Conservation (phyloP, 495 filamentous ascomycete species). For the Elasticomyces elasticus region DNA sequence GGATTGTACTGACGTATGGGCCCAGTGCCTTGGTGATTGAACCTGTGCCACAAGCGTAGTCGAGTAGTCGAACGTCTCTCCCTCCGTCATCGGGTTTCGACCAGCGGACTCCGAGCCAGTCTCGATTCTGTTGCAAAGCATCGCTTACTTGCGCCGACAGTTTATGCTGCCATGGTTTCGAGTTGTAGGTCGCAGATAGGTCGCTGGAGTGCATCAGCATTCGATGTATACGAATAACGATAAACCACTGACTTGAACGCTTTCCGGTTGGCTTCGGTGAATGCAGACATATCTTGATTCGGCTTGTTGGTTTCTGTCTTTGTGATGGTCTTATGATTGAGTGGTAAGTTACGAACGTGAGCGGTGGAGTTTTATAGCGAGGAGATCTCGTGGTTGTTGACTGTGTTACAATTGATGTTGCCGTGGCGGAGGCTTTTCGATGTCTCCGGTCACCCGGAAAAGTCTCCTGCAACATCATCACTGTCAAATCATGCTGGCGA, state of each 20-base stretch:
- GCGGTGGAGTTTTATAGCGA: too few relatives aligned
- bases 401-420: too few relatives aligned
- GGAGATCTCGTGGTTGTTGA: too few relatives aligned
- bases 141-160: conserved; percentile 31
- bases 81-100: conserved; percentile 30
- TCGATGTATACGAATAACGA: background rate
- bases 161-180: conserved; percentile 33
- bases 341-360: too few relatives aligned
- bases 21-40: conserved; percentile 49
- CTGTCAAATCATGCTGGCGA: too few relatives aligned
- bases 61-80: conserved; percentile 48
- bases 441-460: too few relatives aligned
- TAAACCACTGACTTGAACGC: conserved; percentile 42
- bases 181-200: conserved; percentile 38
- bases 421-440: too few relatives aligned
- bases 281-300: conserved; percentile 14
- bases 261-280: conserved; percentile 44
- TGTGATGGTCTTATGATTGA: background rate
- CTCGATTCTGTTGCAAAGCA: conserved; percentile 42
- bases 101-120: conserved; percentile 56
- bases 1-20: conserved; percentile 49
- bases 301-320: background rate
- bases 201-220: conserved; percentile 31
- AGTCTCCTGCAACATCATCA: too few relatives aligned
- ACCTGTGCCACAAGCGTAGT: conserved; percentile 71